Evolutionary conservation across 2,329 filamentous ascomycete species (phyloP).

Genomic region (Colletotrichum tabaci): DNA sequence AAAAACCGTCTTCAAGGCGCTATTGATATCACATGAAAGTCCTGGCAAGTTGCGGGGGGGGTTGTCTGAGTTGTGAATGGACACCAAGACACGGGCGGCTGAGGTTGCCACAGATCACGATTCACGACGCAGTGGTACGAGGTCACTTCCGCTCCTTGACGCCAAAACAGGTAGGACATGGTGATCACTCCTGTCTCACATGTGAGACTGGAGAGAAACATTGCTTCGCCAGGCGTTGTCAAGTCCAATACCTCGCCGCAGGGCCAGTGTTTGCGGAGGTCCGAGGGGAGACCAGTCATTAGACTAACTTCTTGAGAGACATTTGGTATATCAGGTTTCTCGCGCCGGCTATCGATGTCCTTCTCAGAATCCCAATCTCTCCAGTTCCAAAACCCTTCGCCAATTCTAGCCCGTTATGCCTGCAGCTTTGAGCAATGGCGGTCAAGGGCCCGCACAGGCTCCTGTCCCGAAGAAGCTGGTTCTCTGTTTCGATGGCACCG

Average conservation of each 20-base stretch:
- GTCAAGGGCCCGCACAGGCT: not conserved
- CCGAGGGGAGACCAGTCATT: no score
- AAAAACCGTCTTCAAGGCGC: accelerated
- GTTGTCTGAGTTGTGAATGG: not conserved
- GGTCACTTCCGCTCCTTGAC: not conserved
- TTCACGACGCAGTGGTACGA: not conserved
- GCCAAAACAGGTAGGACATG: not conserved
- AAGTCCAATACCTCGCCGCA: not conserved
- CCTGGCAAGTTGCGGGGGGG: no score
- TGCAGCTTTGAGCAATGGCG: not conserved
- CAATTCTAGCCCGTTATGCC: not conserved
- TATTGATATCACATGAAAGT: not conserved
- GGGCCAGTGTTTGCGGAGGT: not conserved
- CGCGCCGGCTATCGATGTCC: no score
- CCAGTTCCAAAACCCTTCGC: not conserved
- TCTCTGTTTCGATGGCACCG: slow-evolving; percentile 65
- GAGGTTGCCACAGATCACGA: no score
- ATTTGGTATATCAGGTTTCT: not conserved
- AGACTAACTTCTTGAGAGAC: not conserved
- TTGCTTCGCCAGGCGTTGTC: not conserved
- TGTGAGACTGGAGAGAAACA: not conserved
- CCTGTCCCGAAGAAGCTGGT: slow-evolving; percentile 56
- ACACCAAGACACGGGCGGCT: not conserved
- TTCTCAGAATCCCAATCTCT: not conserved
- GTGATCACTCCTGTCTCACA: not conserved